These are phyloP conservation scores for Thermothielavioides terrestris DNA, from an alignment of 495 filamentous ascomycete genomes.

Conservation along the genomic window DNA sequence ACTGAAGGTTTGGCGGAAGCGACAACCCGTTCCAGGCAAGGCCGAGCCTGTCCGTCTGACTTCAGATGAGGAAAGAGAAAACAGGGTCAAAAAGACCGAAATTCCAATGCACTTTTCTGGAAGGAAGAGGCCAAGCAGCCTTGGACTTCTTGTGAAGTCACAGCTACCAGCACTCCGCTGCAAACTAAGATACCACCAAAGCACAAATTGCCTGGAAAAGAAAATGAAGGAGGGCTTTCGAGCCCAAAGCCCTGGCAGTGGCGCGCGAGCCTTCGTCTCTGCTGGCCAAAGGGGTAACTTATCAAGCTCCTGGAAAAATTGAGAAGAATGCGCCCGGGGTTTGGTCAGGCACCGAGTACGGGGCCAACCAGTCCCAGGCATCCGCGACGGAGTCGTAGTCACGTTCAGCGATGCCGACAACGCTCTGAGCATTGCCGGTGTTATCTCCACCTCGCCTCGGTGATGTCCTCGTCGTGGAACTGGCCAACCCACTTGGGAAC, in stretches of 20 bases:
- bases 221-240: background rate
- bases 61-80: conserved; percentile 1
- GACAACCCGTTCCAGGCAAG: no score
- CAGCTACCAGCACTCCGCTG: background rate
- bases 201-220: background rate
- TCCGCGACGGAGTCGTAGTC: background rate
- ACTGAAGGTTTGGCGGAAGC: no score
- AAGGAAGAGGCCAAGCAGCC: background rate
- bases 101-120: no score
- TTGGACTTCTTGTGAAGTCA: conserved; percentile 6
- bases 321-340: background rate
- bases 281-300: background rate
- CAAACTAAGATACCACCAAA: background rate
- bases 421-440: background rate
- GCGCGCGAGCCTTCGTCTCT: background rate
- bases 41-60: no score
- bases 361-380: background rate
- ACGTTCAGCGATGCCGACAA: background rate
- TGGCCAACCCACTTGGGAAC: background rate
- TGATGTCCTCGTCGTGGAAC: background rate
- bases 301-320: background rate
- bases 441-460: background rate
- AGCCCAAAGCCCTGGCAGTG: background rate
- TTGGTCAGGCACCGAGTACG: background rate
- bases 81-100: background rate